Evolutionary conservation across 2,329 filamentous ascomycete species (phyloP).

Genomic region (Alternaria metachromatica): DNA sequence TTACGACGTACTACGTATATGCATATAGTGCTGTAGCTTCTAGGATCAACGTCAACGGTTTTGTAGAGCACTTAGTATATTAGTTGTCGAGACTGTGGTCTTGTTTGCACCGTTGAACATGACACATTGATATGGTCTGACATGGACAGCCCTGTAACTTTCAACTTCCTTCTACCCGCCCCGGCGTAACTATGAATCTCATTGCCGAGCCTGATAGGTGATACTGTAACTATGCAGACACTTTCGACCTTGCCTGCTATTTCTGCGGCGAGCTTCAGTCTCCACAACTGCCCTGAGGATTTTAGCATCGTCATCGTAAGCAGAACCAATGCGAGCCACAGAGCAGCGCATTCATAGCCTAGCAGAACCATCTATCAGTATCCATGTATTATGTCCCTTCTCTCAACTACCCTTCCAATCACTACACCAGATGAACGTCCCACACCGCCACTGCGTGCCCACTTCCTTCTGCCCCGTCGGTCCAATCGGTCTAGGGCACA

Average conservation of each 20-base stretch:
- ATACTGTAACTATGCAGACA: not conserved
- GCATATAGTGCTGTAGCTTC: not conserved
- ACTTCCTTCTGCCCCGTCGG: conserved; percentile 85
- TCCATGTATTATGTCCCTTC: not conserved
- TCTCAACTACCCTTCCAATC: conserved; percentile 60
- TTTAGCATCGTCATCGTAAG: not conserved
- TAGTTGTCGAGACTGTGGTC: not conserved
- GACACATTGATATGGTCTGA: not conserved
- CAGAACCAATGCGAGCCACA: not conserved
- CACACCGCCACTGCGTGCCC: conserved; percentile 84
- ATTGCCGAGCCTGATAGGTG: not conserved
- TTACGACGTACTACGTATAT: not conserved
- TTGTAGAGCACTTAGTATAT: not conserved
- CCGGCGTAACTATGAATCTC: not conserved
- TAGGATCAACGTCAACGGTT: not conserved
- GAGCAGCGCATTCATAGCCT: not conserved
- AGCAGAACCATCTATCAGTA: not conserved
- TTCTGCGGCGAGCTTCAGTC: not conserved
- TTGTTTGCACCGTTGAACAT: not conserved
- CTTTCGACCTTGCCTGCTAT: not conserved
- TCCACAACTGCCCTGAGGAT: not conserved
- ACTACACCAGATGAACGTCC: conserved; percentile 77
- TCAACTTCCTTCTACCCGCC: not conserved
- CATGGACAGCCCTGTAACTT: not conserved
- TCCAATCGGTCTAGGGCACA: conserved; percentile 75